Base-by-base conservation (phyloP, 306 rosid species). In the Hylodesmum podocarpum region DNA sequence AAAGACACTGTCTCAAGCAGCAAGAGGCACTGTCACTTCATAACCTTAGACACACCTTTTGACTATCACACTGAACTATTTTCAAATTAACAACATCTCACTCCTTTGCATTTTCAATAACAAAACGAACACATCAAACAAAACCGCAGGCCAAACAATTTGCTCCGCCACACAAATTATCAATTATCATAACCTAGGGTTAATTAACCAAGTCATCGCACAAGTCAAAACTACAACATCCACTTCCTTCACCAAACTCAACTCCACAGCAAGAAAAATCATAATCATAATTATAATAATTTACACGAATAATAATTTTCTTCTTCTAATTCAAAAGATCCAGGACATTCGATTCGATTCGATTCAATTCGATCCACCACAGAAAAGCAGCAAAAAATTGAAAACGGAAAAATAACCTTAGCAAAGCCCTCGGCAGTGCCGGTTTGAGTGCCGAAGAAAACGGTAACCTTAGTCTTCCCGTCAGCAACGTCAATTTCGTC, bases 381-480 rank as follows among this genome's bases (percentile, higher is more conserved):
- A 16, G 5, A 16, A 41, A 27, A 36, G 58, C 10, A 47, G 69
- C 40, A 39, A 27, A 61, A 49, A 58, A 64, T 13, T 21, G 36
- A 8, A 14, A 22, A 61, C 16, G 4, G 21, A 36, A 40, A 55
- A 50, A 47, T 46, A 88, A 61, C 97, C 96, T 92, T 92, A 13
- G 97, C 92, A 65, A 92, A 92, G n/a, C 96, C 94, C 66, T 92
- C 97, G 1, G 97, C 96, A 10, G 96, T 92, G 8, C 97, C 97
- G 54, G 97, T 92, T 78, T 92, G 97, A 86, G 97, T 92, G 22
- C 97, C 96, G 43, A 84, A 92, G 80, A 92, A 88, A 50, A 90
- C 31, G 24, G 92, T 75, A 13, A 90, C 92, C 88, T 85, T 88
- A 16, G 83, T 83, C 86, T 90, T 92, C 10, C 90, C 97, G 1